Evolutionary conservation across 768 basidiomycete genomes (phyloP).

Genomic region (Fibroporia radiculosa): DNA sequence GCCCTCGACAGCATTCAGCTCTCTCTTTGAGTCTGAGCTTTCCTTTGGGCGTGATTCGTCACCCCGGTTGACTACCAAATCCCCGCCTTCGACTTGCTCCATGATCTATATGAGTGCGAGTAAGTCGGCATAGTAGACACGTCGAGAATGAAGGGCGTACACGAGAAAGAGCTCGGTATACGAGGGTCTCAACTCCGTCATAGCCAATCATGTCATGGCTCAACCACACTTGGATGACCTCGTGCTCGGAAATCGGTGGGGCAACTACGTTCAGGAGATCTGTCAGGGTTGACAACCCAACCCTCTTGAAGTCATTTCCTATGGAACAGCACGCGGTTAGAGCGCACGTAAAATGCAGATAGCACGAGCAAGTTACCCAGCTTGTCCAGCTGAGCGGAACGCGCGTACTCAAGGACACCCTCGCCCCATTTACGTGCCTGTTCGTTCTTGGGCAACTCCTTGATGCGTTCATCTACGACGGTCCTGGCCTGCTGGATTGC

Average conservation of each 20-base stretch:
- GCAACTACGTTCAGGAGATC: conserved; percentile 96
- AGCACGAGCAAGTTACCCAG: conserved; percentile 45
- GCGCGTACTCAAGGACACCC: conserved; percentile 81
- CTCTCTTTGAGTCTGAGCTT: conserved; percentile 38
- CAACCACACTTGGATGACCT: conserved; percentile 93
- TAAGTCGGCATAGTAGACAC: no score
- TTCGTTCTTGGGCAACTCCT: conserved; percentile 77
- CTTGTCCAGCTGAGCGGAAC: conserved; percentile 82
- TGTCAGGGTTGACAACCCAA: conserved; percentile 80
- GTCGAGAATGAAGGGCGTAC: conserved; percentile 44
- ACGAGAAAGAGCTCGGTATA: conserved; percentile 78
- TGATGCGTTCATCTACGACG: conserved; percentile 91
- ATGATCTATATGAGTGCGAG: no score
- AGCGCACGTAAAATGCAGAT: not conserved
- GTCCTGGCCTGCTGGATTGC: conserved; percentile 83
- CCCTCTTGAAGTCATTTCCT: conserved; percentile 88
- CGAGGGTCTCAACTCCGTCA: conserved; percentile 90
- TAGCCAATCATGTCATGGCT: conserved; percentile 97
- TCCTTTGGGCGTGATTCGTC: conserved; percentile 69
- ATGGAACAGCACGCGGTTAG: conserved; percentile 7
- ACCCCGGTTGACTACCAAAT: conserved; percentile 81
- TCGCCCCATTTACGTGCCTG: conserved; percentile 87
- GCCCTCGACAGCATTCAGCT: conserved; percentile 78
- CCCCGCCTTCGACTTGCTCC: conserved; percentile 92
- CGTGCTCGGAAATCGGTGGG: conserved; percentile 96